Base-by-base conservation (phyloP, 2,329 filamentous ascomycete genomes). In the Bisporella sp. region DNA sequence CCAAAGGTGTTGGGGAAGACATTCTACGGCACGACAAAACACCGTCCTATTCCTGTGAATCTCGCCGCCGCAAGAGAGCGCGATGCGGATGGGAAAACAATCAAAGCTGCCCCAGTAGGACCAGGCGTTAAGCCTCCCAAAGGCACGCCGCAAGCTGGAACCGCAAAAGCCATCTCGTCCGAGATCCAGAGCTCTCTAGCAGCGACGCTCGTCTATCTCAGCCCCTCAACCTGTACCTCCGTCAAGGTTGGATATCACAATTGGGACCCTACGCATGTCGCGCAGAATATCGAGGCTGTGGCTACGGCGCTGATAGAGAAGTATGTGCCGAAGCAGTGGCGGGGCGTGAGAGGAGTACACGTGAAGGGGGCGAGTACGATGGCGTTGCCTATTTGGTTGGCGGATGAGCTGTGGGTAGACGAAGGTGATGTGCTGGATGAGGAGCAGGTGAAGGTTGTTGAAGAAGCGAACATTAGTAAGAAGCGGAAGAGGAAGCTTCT, bases 381-480 rank as follows among this genome's bases (percentile, higher is more conserved):
- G 54, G 87, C 92, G 6, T 76, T 99, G 63, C 93, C 93, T n/a
- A 84, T 99, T 65, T 99, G 90, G 88, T 73, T 96, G 65, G 87
- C 92, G 4, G 85, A 90, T 59, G 90, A 96, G 75, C 76, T 99
- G 57, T 99, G 93, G 90, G 70, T 85, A 12, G 87, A 93, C 53
- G 77, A 82, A 54, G 84, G 89, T 55, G 81, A 85, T 63, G 81
- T 96, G 5, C 73, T 93, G 35, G 72, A 76, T 56, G 73, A 76
- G 37, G 75, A 75, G 59, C 64, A 72, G 59, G 66, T 69, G 13
- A 47, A 43, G 47, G 44, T 47, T 37, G 41, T 49, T 39, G 45
- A 48, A 41, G 48, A 31, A 37, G 45, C 52, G 30, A 54, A 54
- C 6, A 42, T 39, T 13, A 41, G 46, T 4, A 47, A 43, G 41